These are phyloP conservation scores for Gaertneriomyces sp. DNA, from an alignment of 192 early-diverging fungal genomes.

Conservation along the genomic window DNA sequence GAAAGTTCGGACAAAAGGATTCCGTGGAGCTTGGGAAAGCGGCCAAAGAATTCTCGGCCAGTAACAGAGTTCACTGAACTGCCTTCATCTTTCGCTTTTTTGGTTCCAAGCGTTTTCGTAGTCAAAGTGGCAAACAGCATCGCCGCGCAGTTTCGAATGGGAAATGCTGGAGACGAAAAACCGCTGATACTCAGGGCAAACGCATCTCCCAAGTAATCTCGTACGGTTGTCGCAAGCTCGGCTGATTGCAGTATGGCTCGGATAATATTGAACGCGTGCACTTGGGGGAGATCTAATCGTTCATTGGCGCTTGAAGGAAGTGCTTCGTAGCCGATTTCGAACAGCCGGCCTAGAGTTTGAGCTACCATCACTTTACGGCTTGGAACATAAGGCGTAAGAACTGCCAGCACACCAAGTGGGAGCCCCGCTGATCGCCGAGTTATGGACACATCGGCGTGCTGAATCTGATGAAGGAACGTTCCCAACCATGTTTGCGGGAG, in stretches of 20 bases:
- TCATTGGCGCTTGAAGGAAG: conserved; percentile 52
- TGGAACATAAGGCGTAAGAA: conserved; percentile 67
- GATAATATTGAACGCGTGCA: conserved; percentile 90
- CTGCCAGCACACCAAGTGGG: conserved; percentile 81
- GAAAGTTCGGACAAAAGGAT: conserved; percentile 73
- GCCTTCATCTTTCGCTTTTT: conserved; percentile 69
- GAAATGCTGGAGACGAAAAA: conserved; percentile 78
- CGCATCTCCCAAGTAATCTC: conserved; percentile 73
- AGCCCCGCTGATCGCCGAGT: conserved; percentile 86
- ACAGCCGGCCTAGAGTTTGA: conserved; percentile 63
- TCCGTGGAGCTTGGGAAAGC: conserved; percentile 75
- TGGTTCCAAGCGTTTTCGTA: conserved; percentile 80
- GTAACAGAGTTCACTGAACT: conserved; percentile 73
- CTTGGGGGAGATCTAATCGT: conserved; percentile 80
- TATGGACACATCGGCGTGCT: conserved; percentile 73
- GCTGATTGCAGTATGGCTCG: conserved; percentile 79
- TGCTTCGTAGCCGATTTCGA: conserved; percentile 54
- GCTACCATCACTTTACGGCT: conserved; percentile 55
- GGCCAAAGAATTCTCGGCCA: conserved; percentile 84
- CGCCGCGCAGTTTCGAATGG: conserved; percentile 89
- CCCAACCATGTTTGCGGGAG: conserved; percentile 74
- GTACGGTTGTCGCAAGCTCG: conserved; percentile 66
- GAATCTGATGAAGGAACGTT: conserved; percentile 71
- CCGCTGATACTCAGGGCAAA: conserved; percentile 76
- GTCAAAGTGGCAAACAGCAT: conserved; percentile 87